These are phyloP conservation scores for Rhodosorus marinus DNA, from an alignment of 23 red algal genomes.

Conservation along the genomic window DNA sequence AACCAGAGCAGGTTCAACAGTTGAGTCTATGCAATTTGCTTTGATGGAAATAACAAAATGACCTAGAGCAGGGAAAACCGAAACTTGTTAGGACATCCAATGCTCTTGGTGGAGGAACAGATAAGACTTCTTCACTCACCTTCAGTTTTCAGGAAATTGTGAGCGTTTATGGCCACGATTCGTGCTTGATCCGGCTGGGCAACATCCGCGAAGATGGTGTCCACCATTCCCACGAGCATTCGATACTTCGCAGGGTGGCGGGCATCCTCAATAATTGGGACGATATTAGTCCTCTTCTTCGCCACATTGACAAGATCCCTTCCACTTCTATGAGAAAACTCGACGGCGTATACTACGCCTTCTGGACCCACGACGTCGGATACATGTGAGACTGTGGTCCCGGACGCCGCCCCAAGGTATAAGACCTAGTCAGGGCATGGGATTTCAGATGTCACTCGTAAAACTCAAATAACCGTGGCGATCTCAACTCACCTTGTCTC, in stretches of 20 bases:
- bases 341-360: constrained; percentile 98
- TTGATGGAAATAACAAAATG: constrained; percentile 99
- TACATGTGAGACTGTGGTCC: constrained; percentile 94
- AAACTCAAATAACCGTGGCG: no score
- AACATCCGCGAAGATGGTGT: constrained; percentile 97
- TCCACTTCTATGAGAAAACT: constrained; percentile 90
- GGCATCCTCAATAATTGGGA: constrained; percentile 97
- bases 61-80: no score
- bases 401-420: constrained; percentile 87
- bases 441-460: no score
- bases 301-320: constrained; percentile 89
- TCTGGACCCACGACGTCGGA: constrained; percentile 74
- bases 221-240: constrained; percentile 95
- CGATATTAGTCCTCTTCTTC: constrained; percentile 86
- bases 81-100: no score
- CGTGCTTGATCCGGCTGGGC: constrained; percentile 97
- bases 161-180: constrained; percentile 86
- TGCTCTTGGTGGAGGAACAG: no score
- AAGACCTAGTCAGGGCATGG: no score
- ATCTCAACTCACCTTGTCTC: constrained; percentile 67
- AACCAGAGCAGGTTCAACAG: constrained; percentile 72
- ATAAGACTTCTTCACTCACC: no score
- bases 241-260: constrained; percentile 85
- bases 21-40: constrained; percentile 94
- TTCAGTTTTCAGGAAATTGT: constrained; percentile 79